Conservation (phyloP, 2,329 filamentous ascomycete species). For the Fusarium sp. region DNA sequence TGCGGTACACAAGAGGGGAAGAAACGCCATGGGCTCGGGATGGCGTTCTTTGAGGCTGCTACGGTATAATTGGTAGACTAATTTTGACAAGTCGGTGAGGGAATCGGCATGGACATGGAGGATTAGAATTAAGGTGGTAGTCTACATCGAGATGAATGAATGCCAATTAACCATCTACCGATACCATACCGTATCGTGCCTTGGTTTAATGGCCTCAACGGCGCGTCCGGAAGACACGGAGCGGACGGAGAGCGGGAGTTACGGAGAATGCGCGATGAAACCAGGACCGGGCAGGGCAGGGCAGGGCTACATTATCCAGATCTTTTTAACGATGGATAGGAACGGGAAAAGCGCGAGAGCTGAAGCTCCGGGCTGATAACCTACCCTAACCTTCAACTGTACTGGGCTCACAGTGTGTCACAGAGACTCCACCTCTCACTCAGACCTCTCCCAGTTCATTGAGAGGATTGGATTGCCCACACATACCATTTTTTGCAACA, state of each 20-base stretch:
- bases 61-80: background rate
- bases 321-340: constrained; percentile 4
- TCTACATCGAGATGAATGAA: constrained; percentile 19
- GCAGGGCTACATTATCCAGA: constrained; percentile 20
- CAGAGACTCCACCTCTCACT: constrained; percentile 25
- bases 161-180: constrained; percentile 11
- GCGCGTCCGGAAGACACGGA: constrained; percentile 35
- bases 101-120: background rate
- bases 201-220: constrained; percentile 15
- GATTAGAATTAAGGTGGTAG: background rate
- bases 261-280: constrained; percentile 19
- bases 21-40: constrained; percentile 21
- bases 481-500: constrained; percentile 23
- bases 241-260: constrained; percentile 19
- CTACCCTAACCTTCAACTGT: constrained; percentile 12
- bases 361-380: constrained; percentile 22
- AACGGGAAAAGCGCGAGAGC: constrained; percentile 17
- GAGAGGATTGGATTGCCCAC: constrained; percentile 12
- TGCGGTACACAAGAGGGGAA: background rate
- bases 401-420: constrained; percentile 18
- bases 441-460: background rate
- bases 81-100: constrained; percentile 34
- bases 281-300: constrained; percentile 8
- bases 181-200: background rate
- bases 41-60: constrained; percentile 17